Conservation (phyloP, 2,329 filamentous ascomycete species). For the Pseudocercospora cruenta region DNA sequence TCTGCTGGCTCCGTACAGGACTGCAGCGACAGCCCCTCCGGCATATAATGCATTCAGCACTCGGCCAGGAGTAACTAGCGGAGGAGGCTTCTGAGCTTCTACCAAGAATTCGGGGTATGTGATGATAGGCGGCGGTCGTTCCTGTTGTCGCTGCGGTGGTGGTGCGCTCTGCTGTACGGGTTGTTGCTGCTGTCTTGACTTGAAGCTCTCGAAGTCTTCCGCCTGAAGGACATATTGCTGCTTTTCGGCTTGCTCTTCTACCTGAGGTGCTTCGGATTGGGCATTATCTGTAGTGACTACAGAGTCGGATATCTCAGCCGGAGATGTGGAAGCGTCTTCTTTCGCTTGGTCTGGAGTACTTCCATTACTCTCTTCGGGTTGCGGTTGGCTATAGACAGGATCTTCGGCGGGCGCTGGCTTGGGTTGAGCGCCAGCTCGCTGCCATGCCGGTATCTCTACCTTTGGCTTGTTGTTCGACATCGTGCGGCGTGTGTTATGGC, state of each 20-base stretch:
- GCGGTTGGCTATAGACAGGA: conserved; percentile 26
- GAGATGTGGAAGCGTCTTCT: conserved; percentile 1
- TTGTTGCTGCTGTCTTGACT: conserved; percentile 31
- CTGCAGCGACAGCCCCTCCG: conserved; percentile 58
- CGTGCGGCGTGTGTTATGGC: conserved; percentile 2
- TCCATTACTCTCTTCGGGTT: conserved; percentile 16
- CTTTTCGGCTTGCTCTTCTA: conserved; percentile 8
- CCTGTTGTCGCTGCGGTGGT: conserved; percentile 30
- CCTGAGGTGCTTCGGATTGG: conserved; percentile 5
- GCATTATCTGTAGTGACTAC: conserved; percentile 1
- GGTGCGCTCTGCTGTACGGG: conserved; percentile 11
- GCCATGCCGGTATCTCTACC: conserved; percentile 40
- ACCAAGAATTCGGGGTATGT: conserved; percentile 69
- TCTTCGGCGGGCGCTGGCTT: conserved; percentile 23
- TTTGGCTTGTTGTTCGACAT: conserved; percentile 37
- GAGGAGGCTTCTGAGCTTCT: conserved; percentile 61
- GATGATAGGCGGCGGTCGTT: conserved; percentile 61
- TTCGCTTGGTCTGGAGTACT: not conserved
- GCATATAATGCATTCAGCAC: conserved; percentile 61
- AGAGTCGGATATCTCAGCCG: not conserved
- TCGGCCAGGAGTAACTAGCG: conserved; percentile 60
- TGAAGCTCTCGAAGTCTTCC: conserved; percentile 35
- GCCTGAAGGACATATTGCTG: conserved; percentile 23
- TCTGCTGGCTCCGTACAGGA: conserved; percentile 71
- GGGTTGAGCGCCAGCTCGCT: conserved; percentile 30